A percentile compares a stretch with the other conserved stretches of the same genome.
Conservation (phyloP, 805 yeast genomes). For the Kuraishia cidri region DNA sequence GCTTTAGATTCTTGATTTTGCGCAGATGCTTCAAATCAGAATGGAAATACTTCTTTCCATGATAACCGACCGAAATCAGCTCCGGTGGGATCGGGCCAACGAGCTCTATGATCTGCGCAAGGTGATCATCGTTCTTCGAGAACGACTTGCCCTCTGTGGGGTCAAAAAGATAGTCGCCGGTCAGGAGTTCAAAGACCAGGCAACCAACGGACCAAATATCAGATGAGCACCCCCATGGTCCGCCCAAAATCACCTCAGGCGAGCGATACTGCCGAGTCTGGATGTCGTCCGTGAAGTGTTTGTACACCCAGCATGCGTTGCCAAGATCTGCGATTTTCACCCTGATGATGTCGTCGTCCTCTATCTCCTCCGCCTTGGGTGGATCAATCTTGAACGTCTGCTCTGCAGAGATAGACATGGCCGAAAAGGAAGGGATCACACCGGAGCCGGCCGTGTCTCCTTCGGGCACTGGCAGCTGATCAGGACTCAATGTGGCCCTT, state of each 20-base stretch:
- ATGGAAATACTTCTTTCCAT: constrained; percentile 30
- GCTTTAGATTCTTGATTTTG: constrained; percentile 73
- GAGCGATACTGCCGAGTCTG: constrained; percentile 91
- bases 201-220: constrained; percentile 98
- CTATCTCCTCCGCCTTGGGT: constrained; percentile 24
- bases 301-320: constrained; percentile 76
- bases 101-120: constrained; percentile 85
- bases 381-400: constrained; percentile 19
- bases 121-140: constrained; percentile 88
- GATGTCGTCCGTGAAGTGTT: constrained; percentile 80
- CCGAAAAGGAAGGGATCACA: constrained; percentile 26
- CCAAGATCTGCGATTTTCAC: constrained; percentile 93
- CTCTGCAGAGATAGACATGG: constrained; percentile 24
- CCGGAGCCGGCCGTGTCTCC: constrained; percentile 4
- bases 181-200: constrained; percentile 77
- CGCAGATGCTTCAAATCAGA: constrained; percentile 39
- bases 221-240: constrained; percentile 90
- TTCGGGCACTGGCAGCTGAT: background rate
- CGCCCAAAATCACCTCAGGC: constrained; percentile 78
- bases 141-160: constrained; percentile 75
- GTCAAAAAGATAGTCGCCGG: constrained; percentile 93
- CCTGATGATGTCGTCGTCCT: constrained; percentile 46
- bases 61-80: constrained; percentile 54
- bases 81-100: constrained; percentile 36
- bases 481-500: constrained; percentile 7